These are phyloP conservation scores for Clavaria fumosa DNA, from an alignment of 768 basidiomycete genomes.

Conservation along the genomic window DNA sequence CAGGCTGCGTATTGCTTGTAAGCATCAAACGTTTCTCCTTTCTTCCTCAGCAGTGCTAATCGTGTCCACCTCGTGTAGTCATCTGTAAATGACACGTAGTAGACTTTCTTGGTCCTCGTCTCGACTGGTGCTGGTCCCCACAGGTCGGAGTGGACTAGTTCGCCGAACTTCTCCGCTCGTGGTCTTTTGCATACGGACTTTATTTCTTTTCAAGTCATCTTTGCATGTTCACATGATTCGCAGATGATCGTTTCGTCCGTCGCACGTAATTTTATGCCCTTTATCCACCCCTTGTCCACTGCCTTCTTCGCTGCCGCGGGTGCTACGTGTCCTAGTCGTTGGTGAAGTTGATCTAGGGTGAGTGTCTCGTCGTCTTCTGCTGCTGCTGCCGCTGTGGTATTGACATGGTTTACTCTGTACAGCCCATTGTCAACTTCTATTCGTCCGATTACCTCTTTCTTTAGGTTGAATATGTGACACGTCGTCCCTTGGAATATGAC, in stretches of 20 bases:
- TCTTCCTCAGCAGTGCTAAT: conserved; percentile 11
- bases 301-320: conserved; percentile 11
- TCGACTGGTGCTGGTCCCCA: conserved; percentile 20
- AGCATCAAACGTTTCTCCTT: conserved; percentile 12
- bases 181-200: conserved; percentile 5
- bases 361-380: too few species aligned
- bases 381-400: conserved; percentile 6
- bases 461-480: too few species aligned
- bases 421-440: conserved; percentile 10
- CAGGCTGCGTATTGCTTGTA: conserved; percentile 16
- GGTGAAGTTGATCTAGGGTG: conserved; percentile 16
- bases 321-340: conserved; percentile 14
- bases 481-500: too few species aligned
- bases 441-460: too few species aligned
- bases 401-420: conserved; percentile 11
- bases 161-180: conserved; percentile 4
- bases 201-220: conserved; percentile 12
- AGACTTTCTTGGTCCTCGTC: conserved; percentile 11
- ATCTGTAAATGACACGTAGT: conserved; percentile 19
- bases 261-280: conserved; percentile 14
- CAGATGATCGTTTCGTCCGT: conserved; percentile 13
- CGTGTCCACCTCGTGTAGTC: conserved; percentile 12
- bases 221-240: conserved; percentile 19
- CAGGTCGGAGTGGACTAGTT: conserved; percentile 19
- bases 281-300: conserved; percentile 13